Percentiles rank a stretch among this genome's conserved stretches.
Conservation (phyloP, 2,329 filamentous ascomycete species). For the Fusarium austroafricanum region DNA sequence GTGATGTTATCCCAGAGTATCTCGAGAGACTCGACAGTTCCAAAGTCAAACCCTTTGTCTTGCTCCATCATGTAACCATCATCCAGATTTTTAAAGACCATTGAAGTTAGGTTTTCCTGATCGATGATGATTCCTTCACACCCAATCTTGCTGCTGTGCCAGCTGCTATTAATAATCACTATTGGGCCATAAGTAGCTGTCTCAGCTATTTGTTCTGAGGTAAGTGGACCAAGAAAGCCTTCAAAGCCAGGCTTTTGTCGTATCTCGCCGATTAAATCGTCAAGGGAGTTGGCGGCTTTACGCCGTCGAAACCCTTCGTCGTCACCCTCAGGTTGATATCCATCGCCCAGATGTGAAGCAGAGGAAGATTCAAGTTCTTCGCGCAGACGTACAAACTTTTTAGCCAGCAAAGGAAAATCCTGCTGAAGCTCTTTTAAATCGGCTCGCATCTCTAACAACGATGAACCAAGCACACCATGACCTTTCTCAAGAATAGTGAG, state of each 20-base stretch:
- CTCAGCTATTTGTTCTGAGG: not conserved
- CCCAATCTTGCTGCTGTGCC: too few relatives aligned
- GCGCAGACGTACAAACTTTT: not conserved
- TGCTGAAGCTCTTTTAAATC: not conserved
- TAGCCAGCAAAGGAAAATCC: not conserved
- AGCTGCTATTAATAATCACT: not conserved
- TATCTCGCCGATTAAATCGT: not conserved
- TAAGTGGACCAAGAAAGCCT: not conserved
- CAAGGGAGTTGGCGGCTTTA: not conserved
- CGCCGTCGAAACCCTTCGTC: not conserved
- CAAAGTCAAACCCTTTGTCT: not conserved
- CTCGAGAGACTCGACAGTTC: not conserved
- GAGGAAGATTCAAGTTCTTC: not conserved
- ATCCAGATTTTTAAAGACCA: not conserved
- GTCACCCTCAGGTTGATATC: fast-evolving
- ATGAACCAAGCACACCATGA: not conserved
- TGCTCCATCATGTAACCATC: not conserved
- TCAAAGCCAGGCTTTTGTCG: not conserved
- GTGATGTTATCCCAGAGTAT: not conserved
- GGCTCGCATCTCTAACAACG: not conserved
- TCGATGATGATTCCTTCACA: not conserved
- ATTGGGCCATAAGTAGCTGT: not conserved
- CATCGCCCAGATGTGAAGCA: too few relatives aligned
- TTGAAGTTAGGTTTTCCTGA: not conserved
- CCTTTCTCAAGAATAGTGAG: not conserved